Conservation (phyloP, 257 asterid genomes). For the Nicotiana benthamiana region DNA sequence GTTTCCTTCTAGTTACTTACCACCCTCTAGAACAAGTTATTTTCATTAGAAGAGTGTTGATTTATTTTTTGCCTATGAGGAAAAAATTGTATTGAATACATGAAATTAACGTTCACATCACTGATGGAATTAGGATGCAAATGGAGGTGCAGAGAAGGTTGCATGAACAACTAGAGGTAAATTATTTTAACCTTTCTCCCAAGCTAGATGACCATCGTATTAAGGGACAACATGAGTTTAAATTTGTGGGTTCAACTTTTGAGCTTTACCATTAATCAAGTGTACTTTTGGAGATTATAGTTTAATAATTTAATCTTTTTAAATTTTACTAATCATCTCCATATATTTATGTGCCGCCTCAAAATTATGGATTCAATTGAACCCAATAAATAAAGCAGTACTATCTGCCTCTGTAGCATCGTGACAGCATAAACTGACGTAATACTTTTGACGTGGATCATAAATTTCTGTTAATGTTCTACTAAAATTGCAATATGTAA, state of each 20-base stretch:
- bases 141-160: constrained; percentile 97
- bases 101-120: constrained; percentile 29
- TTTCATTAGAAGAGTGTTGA: neutral
- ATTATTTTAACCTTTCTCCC: neutral
- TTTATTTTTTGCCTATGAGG: constrained; percentile 7
- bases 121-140: constrained; percentile 87
- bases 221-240: neutral
- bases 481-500: too few species aligned
- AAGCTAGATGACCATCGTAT: neutral
- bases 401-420: too few species aligned
- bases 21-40: neutral
- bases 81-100: constrained; percentile 13
- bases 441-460: too few species aligned
- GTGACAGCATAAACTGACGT: too few species aligned
- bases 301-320: neutral
- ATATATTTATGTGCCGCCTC: neutral
- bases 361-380: neutral
- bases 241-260: neutral
- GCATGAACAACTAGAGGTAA: constrained; percentile 94
- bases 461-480: too few species aligned
- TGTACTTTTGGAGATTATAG: neutral
- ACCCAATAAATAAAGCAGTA: neutral
- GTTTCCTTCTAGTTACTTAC: neutral
- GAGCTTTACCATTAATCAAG: too few species aligned
- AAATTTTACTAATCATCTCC: neutral